Conservation (phyloP, 1,284 basidiomycete genomes). For the Mycena sp. region DNA sequence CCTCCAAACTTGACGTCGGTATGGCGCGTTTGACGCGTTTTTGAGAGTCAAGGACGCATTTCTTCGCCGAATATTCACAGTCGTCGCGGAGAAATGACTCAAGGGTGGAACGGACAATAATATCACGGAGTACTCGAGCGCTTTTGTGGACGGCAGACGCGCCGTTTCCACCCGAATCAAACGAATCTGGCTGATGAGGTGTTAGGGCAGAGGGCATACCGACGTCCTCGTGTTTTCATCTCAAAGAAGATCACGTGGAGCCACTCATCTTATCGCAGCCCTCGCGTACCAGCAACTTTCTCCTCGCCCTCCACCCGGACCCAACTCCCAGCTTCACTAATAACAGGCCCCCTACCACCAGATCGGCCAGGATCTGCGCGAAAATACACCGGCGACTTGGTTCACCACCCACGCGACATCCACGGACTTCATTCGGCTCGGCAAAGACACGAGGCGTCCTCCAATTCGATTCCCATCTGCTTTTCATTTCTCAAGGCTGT, state of each 20-base stretch:
- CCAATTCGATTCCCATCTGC: slow-evolving; percentile 23
- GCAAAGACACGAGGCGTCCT: slow-evolving; percentile 25
- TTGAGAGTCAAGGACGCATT: no score
- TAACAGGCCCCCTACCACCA: no score
- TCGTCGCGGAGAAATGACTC: neutral
- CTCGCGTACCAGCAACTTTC: neutral
- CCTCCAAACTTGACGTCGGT: no score
- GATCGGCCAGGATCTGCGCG: no score
- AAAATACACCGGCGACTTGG: slow-evolving; percentile 8
- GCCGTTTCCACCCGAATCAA: slow-evolving; percentile 8
- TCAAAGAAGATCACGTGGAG: slow-evolving; percentile 7
- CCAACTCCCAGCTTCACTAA: no score
- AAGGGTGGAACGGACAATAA: neutral
- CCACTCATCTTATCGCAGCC: neutral
- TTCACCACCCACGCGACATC: slow-evolving; percentile 13
- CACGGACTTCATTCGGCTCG: slow-evolving; percentile 15
- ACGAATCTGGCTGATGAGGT: neutral
- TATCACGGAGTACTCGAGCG: neutral
- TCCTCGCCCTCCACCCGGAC: neutral
- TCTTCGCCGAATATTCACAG: no score
- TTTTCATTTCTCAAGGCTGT: slow-evolving; percentile 16
- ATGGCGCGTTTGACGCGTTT: no score
- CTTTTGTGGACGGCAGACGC: slow-evolving; percentile 17
- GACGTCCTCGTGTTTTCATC: slow-evolving; percentile 21
- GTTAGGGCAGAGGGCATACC: slow-evolving; percentile 9